Evolutionary conservation across 108 stramenopile species (phyloP).

Genomic region (Stephanodiscus minutulus): DNA sequence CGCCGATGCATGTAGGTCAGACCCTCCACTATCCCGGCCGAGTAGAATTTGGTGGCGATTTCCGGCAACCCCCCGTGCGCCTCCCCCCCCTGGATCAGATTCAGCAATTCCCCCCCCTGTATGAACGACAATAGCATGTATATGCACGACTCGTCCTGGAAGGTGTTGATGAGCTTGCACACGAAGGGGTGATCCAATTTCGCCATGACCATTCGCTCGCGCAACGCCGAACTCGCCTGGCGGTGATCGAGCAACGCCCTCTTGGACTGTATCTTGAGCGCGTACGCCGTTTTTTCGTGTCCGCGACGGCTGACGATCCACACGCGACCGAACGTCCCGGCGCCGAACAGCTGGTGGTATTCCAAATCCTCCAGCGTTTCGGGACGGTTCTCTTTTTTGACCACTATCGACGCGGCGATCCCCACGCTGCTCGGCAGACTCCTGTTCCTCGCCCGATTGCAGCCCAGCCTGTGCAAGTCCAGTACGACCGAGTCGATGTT

Average conservation of each 20-base stretch:
- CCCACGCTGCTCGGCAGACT: slow-evolving; percentile 11
- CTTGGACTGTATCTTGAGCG: slow-evolving; percentile 72
- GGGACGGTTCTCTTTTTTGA: slow-evolving; percentile 58
- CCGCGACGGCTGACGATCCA: slow-evolving; percentile 57
- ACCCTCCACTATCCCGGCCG: slow-evolving; percentile 44
- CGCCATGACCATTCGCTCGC: slow-evolving; percentile 64
- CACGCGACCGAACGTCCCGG: slow-evolving; percentile 86
- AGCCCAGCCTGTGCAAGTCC: slow-evolving; percentile 64
- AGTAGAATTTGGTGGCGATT: slow-evolving; percentile 60
- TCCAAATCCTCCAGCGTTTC: slow-evolving; percentile 66
- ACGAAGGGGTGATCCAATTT: slow-evolving; percentile 79
- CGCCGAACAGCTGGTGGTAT: slow-evolving; percentile 69
- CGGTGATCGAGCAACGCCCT: slow-evolving; percentile 45
- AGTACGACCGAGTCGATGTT: slow-evolving; percentile 63
- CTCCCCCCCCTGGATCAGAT: slow-evolving; percentile 52
- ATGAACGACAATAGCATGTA: slow-evolving; percentile 83
- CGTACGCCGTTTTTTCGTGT: slow-evolving; percentile 33
- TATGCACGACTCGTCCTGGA: slow-evolving; percentile 71
- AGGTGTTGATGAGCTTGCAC: slow-evolving; percentile 74
- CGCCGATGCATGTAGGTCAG: slow-evolving; percentile 57
- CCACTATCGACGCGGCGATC: slow-evolving; percentile 30
- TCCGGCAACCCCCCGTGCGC: slow-evolving; percentile 53
- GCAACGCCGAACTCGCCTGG: slow-evolving; percentile 30
- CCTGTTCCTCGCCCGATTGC: slow-evolving; percentile 19
- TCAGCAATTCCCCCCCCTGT: slow-evolving; percentile 68